Conservation (phyloP, 169 alveolate genomes). For the Cryptosporidium bovis region DNA sequence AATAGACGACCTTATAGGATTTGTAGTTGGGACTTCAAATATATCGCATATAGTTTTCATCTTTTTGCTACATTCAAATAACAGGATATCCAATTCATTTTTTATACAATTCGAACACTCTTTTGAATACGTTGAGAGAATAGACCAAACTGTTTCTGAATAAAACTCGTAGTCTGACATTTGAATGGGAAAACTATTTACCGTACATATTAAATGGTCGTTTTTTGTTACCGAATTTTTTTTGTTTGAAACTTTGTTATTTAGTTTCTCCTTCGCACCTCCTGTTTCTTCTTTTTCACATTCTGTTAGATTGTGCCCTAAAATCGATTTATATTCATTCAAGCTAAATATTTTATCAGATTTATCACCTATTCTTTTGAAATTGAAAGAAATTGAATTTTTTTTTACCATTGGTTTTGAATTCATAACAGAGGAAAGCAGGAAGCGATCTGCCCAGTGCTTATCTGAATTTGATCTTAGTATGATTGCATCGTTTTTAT, state of each 20-base stretch:
- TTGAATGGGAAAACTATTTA: slow-evolving; percentile 47
- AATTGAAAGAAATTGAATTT: slow-evolving; percentile 10
- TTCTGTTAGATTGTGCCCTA: neutral
- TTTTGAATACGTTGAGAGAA: slow-evolving; percentile 27
- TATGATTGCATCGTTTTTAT: slow-evolving; percentile 22
- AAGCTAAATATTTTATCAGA: neutral
- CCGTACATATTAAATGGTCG: neutral
- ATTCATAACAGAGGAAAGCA: slow-evolving; percentile 57
- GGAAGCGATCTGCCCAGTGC: slow-evolving; percentile 24
- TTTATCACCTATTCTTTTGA: neutral
- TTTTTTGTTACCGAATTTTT: neutral
- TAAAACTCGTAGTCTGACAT: slow-evolving; percentile 55
- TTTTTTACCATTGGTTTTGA: slow-evolving; percentile 20
- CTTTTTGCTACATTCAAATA: slow-evolving; percentile 22
- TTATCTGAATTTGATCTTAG: slow-evolving; percentile 43
- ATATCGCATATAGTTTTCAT: slow-evolving; percentile 29
- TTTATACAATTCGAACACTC: slow-evolving; percentile 53
- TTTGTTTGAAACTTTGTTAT: neutral
- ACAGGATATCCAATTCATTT: slow-evolving; percentile 40
- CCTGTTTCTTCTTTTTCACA: neutral
- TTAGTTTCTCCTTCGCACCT: neutral
- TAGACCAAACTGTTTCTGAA: slow-evolving; percentile 56
- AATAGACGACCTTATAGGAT: slow-evolving; percentile 46
- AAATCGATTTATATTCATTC: neutral
- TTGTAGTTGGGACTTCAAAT: slow-evolving; percentile 47